These are phyloP conservation scores for Leptographium flavum DNA, from an alignment of 2,329 filamentous ascomycete genomes.

Conservation along the genomic window DNA sequence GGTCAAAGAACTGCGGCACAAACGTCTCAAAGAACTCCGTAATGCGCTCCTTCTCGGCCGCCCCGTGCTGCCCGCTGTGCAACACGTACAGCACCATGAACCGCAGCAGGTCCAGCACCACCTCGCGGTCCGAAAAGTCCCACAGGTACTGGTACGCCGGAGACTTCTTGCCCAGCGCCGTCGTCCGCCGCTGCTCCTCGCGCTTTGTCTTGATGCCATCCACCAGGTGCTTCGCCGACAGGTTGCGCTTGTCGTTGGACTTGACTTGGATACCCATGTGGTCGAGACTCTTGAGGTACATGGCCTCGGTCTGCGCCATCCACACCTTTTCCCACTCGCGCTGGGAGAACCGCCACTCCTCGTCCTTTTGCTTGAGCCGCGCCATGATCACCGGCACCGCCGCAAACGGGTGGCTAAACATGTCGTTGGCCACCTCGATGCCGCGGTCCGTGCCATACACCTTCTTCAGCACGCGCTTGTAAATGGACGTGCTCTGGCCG, in stretches of 20 bases:
- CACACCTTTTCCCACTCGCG: conserved; percentile 99
- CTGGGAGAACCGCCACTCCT: conserved; percentile 90
- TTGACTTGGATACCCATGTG: conserved; percentile 91
- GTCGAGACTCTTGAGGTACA: conserved; percentile 92
- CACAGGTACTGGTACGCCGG: conserved; percentile 63
- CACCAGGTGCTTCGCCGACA: conserved; percentile 79
- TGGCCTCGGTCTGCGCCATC: conserved; percentile 87
- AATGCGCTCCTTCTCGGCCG: conserved; percentile 59
- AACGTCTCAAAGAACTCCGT: conserved; percentile 65
- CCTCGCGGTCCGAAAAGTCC: conserved; percentile 56
- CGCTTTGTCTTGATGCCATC: conserved; percentile 85
- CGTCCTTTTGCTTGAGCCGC: conserved; percentile 86
- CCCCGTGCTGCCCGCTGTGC: conserved; percentile 56
- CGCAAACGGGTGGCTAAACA: conserved; percentile 70
- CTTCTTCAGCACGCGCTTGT: conserved; percentile 94
- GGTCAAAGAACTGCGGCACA: conserved; percentile 61
- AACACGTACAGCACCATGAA: conserved; percentile 52
- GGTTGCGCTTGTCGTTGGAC: conserved; percentile 76
- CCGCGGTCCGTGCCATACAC: conserved; percentile 81
- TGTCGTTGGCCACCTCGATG: conserved; percentile 69
- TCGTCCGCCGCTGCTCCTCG: conserved; percentile 64
- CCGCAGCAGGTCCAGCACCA: conserved; percentile 47
- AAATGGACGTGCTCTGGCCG: conserved; percentile 90
- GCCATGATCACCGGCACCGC: conserved; percentile 82
- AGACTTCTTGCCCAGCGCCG: conserved; percentile 46